A percentile compares a stretch with the other conserved stretches of the same genome.
These are phyloP conservation scores for Debaryomyces hansenii DNA, from an alignment of 805 yeast species.

Conservation along the genomic window DNA sequence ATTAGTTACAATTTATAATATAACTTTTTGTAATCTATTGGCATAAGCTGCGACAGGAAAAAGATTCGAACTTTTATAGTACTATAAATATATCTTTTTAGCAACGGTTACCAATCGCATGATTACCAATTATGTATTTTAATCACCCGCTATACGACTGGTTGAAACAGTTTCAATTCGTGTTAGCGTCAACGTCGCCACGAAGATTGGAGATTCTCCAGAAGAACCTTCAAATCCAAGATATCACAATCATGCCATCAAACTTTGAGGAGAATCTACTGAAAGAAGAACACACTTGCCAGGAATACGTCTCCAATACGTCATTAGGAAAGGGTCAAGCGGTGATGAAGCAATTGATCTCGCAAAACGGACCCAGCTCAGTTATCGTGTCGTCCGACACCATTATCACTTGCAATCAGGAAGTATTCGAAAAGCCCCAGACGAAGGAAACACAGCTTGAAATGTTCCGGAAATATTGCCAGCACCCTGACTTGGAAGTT, in stretches of 20 bases:
- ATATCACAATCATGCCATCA: slow-evolving; percentile 55
- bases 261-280: slow-evolving; percentile 75
- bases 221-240: slow-evolving; percentile 50
- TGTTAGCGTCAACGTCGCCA: slow-evolving; percentile 85
- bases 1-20: too few relatives aligned
- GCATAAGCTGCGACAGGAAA: too few relatives aligned
- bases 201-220: slow-evolving; percentile 71
- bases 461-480: slow-evolving; percentile 27
- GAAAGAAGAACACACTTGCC: slow-evolving; percentile 49
- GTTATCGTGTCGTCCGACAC: slow-evolving; percentile 75
- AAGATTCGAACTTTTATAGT: too few relatives aligned
- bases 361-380: slow-evolving; percentile 17
- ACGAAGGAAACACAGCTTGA: slow-evolving; percentile 25
- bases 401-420: slow-evolving; percentile 56
- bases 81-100: too few relatives aligned
- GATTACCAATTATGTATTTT: not conserved
- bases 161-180: slow-evolving; percentile 27
- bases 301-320: slow-evolving; percentile 65
- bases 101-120: too few relatives aligned
- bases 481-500: slow-evolving; percentile 24
- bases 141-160: slow-evolving; percentile 5
- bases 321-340: slow-evolving; percentile 65
- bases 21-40: too few relatives aligned
- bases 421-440: slow-evolving; percentile 77
- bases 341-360: slow-evolving; percentile 48